Evolutionary conservation across 768 basidiomycete genomes (phyloP).

Genomic region (Xerocomellus chrysenteron): DNA sequence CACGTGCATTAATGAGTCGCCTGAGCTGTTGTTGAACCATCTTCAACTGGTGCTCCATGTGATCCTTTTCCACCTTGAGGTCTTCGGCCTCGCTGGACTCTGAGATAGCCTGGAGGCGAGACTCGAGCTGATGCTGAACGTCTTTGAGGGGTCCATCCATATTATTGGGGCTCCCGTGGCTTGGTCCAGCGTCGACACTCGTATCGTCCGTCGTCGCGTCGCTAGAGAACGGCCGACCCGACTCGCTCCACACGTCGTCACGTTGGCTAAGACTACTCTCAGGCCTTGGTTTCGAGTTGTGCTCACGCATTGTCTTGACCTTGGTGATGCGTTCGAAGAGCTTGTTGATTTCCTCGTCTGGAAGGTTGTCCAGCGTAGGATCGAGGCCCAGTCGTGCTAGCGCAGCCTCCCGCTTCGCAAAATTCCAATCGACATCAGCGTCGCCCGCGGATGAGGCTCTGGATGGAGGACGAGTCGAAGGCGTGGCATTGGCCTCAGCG

Average conservation of each 20-base stretch:
- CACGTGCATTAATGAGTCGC: constrained; percentile 71
- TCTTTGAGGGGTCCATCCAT: constrained; percentile 64
- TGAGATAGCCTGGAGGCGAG: constrained; percentile 57
- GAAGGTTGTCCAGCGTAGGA: constrained; percentile 87
- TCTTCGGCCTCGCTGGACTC: constrained; percentile 80
- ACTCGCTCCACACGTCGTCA: constrained; percentile 89
- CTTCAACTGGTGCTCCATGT: constrained; percentile 87
- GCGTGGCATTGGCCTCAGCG: constrained; percentile 38
- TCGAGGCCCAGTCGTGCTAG: constrained; percentile 83
- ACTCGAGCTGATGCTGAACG: constrained; percentile 74
- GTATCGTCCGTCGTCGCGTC: constrained; percentile 87
- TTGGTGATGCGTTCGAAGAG: constrained; percentile 93
- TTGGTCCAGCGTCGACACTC: constrained; percentile 67
- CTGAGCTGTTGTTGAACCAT: constrained; percentile 82
- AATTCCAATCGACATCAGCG: constrained; percentile 93
- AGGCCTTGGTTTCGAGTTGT: constrained; percentile 76
- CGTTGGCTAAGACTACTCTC: constrained; percentile 86
- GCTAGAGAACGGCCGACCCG: constrained; percentile 74
- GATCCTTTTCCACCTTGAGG: constrained; percentile 85
- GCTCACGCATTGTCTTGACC: constrained; percentile 84
- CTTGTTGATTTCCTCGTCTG: constrained; percentile 92
- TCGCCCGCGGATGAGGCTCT: constrained; percentile 66
- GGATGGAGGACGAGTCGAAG: constrained; percentile 73
- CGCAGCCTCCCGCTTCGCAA: constrained; percentile 92
- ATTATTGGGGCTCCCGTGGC: constrained; percentile 63